A percentile compares a stretch with the other conserved stretches of the same genome.
These are phyloP conservation scores for Colletotrichum magnum DNA, from an alignment of 2,329 filamentous ascomycete species.

Conservation along the genomic window DNA sequence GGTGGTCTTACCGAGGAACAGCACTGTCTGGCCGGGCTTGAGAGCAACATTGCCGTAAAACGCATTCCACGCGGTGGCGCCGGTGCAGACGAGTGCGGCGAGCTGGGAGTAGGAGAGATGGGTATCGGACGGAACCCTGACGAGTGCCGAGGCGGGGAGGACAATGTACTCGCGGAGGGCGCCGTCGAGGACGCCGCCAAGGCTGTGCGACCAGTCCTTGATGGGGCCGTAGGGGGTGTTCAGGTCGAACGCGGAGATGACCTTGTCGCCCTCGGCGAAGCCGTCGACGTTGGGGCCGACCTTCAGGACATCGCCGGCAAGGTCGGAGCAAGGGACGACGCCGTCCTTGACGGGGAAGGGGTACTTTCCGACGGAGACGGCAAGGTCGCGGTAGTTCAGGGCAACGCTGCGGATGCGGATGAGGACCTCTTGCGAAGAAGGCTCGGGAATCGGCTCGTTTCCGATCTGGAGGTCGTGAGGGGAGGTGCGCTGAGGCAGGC, in stretches of 20 bases:
- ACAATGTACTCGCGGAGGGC: constrained; percentile 58
- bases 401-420: constrained; percentile 48
- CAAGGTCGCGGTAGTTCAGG: constrained; percentile 53
- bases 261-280: constrained; percentile 50
- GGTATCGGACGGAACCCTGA: constrained; percentile 56
- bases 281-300: constrained; percentile 46
- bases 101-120: constrained; percentile 52
- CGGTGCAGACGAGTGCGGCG: constrained; percentile 58
- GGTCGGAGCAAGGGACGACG: constrained; percentile 53
- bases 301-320: constrained; percentile 51
- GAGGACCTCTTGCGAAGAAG: constrained; percentile 47
- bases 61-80: constrained; percentile 63
- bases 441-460: constrained; percentile 46
- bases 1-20: constrained; percentile 49
- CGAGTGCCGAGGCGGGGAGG: constrained; percentile 54
- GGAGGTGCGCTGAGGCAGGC: constrained; percentile 33
- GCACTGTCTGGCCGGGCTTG: constrained; percentile 56
- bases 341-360: constrained; percentile 50
- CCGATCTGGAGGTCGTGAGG: constrained; percentile 44
- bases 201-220: constrained; percentile 41
- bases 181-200: constrained; percentile 53
- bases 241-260: constrained; percentile 46
- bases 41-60: constrained; percentile 58
- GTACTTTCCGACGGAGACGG: constrained; percentile 48
- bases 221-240: constrained; percentile 46